Evolutionary conservation across 257 asterid genomes (phyloP), one percentile per base, ranked within the genome.

Genomic region (Ophiorrhiza pumila): DNA sequence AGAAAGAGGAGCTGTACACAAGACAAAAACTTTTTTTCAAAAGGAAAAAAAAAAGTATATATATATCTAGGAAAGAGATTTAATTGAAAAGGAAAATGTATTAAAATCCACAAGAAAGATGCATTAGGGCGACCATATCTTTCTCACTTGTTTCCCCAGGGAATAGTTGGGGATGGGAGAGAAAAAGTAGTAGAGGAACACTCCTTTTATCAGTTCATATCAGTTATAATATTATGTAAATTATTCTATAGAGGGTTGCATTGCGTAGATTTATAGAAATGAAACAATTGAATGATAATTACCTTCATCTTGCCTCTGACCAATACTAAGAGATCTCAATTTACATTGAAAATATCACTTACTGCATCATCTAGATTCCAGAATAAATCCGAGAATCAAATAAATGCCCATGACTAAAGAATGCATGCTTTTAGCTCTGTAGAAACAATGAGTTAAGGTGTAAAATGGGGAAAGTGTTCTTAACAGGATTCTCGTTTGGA

Each of bases 1-100:
- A 75, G 91, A 83, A 76, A 74, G 66, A 65, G 97, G 96, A 80
- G 96, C 97, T 93, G 91, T 23, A 79, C 35, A 65, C 47, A 74
- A 74, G 65, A 82, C 72, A 79, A 56, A 67, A 25, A 37, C 50
- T 37, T 59, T 8, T 18, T 27, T 10, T 23, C 52, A 25, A n/a
- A 12, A 29, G 29, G 29, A 58, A 71, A 22, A 15, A 45, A n/a
- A n/a, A n/a, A n/a, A n/a, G n/a, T n/a, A n/a, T n/a, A n/a, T n/a
- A n/a, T n/a, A n/a, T n/a, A n/a, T n/a, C n/a, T n/a, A n/a, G n/a
- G n/a, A n/a, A n/a, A n/a, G n/a, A n/a, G n/a, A n/a, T n/a, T n/a
- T 56, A 56, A n/a, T 22, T 22, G 4, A 18, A 14, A 39, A 34
- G 7, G 60, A 10, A 18, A 14, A 8, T 22, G 0, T 5, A 62